These are phyloP conservation scores for Boeremia lycopersici DNA, from an alignment of 2,329 filamentous ascomycete genomes.

Conservation along the genomic window DNA sequence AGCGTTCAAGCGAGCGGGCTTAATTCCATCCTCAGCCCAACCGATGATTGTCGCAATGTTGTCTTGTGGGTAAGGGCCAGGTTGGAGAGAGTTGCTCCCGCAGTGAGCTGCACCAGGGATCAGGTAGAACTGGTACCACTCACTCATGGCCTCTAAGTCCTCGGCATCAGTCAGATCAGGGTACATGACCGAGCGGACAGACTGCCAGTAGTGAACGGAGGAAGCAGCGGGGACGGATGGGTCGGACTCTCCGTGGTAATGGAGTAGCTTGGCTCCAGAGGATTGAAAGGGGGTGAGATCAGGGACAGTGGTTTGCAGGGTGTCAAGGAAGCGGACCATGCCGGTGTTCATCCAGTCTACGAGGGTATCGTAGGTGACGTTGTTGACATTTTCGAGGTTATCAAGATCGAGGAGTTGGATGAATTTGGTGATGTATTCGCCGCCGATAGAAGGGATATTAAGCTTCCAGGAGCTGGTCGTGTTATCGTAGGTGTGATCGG, in stretches of 20 bases:
- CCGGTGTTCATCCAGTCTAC: slow-evolving; percentile 59
- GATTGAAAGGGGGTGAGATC: slow-evolving; percentile 59
- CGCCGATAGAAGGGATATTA: slow-evolving; percentile 41
- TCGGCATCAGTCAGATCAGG: slow-evolving; percentile 48
- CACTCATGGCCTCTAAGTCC: slow-evolving; percentile 51
- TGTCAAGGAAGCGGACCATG: slow-evolving; percentile 57
- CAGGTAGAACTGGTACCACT: slow-evolving; percentile 63
- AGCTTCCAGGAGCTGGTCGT: slow-evolving; percentile 42
- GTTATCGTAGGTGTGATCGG: slow-evolving; percentile 44
- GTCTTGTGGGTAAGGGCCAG: slow-evolving; percentile 51
- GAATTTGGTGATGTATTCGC: slow-evolving; percentile 53
- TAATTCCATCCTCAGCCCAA: slow-evolving; percentile 59
- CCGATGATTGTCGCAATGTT: slow-evolving; percentile 50
- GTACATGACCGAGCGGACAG: slow-evolving; percentile 60
- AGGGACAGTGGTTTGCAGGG: slow-evolving; percentile 60
- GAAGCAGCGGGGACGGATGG: slow-evolving; percentile 59
- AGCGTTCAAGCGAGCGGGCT: slow-evolving; percentile 53
- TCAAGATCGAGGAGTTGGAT: slow-evolving; percentile 46
- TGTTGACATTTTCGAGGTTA: slow-evolving; percentile 23
- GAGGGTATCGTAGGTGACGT: slow-evolving; percentile 63
- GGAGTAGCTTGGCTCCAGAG: slow-evolving; percentile 61
- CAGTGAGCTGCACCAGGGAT: slow-evolving; percentile 62
- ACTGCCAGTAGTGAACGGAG: slow-evolving; percentile 62
- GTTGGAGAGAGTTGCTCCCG: slow-evolving; percentile 31
- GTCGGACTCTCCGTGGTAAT: slow-evolving; percentile 65